Conservation (phyloP, 2,329 filamentous ascomycete genomes). For the Magnaporthiopsis rhizophila region DNA sequence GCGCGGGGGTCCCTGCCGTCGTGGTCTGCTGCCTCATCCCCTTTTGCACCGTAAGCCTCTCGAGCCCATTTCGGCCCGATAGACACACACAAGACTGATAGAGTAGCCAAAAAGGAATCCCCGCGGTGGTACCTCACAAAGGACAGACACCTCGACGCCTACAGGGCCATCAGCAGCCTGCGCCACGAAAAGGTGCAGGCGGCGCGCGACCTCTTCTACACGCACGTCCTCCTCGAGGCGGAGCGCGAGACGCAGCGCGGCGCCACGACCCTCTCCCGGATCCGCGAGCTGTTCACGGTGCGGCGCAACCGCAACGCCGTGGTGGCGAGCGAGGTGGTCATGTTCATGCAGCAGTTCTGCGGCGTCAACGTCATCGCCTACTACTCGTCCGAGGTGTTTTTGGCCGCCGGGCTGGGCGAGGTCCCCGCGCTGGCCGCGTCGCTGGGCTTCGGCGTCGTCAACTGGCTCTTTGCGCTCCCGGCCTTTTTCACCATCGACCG, state of each 20-base stretch:
- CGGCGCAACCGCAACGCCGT: constrained; percentile 55
- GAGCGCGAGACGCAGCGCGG: constrained; percentile 20
- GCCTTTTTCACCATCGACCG: constrained; percentile 61
- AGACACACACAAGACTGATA: neutral
- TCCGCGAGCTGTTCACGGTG: constrained; percentile 51
- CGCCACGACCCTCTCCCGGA: constrained; percentile 31
- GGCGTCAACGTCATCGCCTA: constrained; percentile 43
- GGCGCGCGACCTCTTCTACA: constrained; percentile 1
- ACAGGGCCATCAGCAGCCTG: neutral
- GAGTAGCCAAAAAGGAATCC: constrained; percentile 24
- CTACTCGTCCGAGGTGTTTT: constrained; percentile 55
- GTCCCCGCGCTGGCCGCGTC: constrained; percentile 49
- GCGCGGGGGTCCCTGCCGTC: constrained; percentile 54
- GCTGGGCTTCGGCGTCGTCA: constrained; percentile 56
- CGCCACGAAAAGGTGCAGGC: constrained; percentile 7
- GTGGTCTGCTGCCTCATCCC: constrained; percentile 44
- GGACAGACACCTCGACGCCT: constrained; percentile 24
- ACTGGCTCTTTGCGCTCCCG: constrained; percentile 56
- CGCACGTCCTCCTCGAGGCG: constrained; percentile 3
- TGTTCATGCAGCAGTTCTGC: constrained; percentile 56
- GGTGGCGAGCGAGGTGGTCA: constrained; percentile 53
- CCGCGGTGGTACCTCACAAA: constrained; percentile 44
- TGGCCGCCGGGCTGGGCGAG: constrained; percentile 41
- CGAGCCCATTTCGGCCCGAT: neutral
- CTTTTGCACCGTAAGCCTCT: constrained; percentile 9